Evolutionary conservation across 768 basidiomycete genomes (phyloP).

Genomic region (Neoboletus subvelutipes): DNA sequence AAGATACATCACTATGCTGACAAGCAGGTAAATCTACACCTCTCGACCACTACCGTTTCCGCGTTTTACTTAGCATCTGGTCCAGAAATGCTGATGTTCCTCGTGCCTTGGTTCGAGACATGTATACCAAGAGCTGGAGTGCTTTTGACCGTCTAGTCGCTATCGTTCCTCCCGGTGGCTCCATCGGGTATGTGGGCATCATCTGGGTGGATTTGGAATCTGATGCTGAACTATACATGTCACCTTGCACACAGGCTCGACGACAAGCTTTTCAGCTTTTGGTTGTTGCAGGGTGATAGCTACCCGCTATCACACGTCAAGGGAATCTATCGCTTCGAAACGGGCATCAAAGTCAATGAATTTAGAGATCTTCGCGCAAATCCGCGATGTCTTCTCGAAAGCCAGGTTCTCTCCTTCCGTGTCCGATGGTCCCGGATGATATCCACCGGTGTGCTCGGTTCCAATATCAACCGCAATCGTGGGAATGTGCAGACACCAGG

Average conservation of each 20-base stretch:
- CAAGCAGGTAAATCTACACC: conserved; percentile 54
- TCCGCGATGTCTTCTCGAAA: conserved; percentile 82
- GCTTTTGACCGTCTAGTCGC: conserved; percentile 86
- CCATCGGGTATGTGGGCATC: conserved; percentile 64
- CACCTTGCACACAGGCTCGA: conserved; percentile 56
- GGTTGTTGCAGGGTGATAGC: conserved; percentile 78
- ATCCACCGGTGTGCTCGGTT: conserved; percentile 63
- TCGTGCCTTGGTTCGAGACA: conserved; percentile 79
- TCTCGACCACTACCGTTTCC: neutral
- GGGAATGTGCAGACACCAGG: conserved; percentile 33
- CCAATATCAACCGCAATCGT: conserved; percentile 31
- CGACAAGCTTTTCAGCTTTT: conserved; percentile 89
- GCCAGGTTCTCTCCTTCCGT: conserved; percentile 77
- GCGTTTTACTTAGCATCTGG: neutral
- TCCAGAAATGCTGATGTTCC: conserved; percentile 81
- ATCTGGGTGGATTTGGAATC: conserved; percentile 4
- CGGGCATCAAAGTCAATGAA: conserved; percentile 83
- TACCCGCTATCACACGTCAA: conserved; percentile 77
- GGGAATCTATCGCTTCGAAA: conserved; percentile 86
- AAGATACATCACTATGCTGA: conserved; percentile 69
- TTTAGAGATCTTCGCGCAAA: conserved; percentile 88
- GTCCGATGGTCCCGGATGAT: conserved; percentile 78
- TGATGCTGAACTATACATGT: neutral
- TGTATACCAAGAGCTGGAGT: conserved; percentile 93
- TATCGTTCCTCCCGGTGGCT: conserved; percentile 88